Conservation (phyloP, 257 asterid species). For the Nicotiana sylvestris region DNA sequence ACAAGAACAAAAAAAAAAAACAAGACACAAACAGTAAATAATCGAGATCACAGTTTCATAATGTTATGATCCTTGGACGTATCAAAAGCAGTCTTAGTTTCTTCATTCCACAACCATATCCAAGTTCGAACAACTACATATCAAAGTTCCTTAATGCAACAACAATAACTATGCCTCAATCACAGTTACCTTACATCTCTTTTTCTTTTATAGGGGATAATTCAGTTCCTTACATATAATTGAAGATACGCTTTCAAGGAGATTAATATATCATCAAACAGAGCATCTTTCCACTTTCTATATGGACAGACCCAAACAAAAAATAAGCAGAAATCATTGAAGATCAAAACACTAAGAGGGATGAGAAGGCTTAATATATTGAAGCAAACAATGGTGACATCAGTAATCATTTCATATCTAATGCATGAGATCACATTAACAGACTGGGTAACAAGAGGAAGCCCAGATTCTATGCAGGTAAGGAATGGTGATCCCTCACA, state of each 20-base stretch:
- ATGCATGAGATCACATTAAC: not conserved
- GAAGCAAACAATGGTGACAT: not conserved
- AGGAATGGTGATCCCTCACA: not conserved
- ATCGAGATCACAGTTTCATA: not conserved
- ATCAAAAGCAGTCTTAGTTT: not conserved
- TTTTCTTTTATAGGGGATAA: not conserved
- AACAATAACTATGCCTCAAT: not conserved
- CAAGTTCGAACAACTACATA: not conserved
- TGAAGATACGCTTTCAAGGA: not conserved
- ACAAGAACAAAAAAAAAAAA: not conserved
- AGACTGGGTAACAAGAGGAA: not conserved
- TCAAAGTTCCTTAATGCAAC: not conserved
- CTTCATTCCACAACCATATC: not conserved
- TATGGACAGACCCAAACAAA: not conserved
- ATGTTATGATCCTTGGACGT: not conserved
- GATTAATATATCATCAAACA: not conserved
- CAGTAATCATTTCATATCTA: not conserved
- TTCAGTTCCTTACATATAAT: not conserved
- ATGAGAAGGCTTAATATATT: not conserved
- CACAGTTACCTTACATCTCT: not conserved
- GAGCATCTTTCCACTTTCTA: not conserved
- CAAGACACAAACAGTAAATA: slow-evolving; percentile 7
- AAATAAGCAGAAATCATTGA: not conserved
- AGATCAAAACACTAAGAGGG: not conserved
- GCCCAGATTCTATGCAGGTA: not conserved